Base-by-base conservation (phyloP, 805 yeast species). In the Candida tammaniensis region DNA sequence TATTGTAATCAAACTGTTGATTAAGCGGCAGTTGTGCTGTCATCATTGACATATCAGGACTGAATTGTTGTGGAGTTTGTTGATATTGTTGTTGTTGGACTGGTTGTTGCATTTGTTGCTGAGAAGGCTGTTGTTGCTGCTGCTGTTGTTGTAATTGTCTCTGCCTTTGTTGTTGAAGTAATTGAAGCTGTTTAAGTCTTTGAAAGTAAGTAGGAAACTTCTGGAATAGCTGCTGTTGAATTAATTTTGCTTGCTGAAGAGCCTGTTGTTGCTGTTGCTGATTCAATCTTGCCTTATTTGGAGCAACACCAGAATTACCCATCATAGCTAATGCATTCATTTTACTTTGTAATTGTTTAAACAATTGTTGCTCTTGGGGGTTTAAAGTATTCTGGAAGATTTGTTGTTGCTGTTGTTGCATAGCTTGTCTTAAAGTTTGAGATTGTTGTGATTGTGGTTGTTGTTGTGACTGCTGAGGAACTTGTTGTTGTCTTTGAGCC, bases 231-330 rank as follows among this genome's bases (percentile, higher is more conserved):
- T 60, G 64, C 27, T 60, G 67, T 42, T 64, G 70, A 13, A 60
- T 40, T 8, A 48, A 37, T 35, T 64, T 63, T 11, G 70, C 68
- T 42, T 67, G 72, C 35, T 61, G 68, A 11, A 63, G 41, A 1
- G 73, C 72, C 35, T 64, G 70, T 36, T 64, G 71, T 31, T 66
- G 69, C 38, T 67, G 73, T 30, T 62, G 68, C 4, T 68, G 67
- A 4, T 65, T 62, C 30, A 67, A 55, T 26, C 57, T 57, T 17
- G 61, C 54, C 17, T 70, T 52, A 36, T 60, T 66, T n/a, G 73
- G 73, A 2, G 71, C 64, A 11, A 59, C 45, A 1, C 73, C 73
- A 9, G 64, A 50, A 35, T 63, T 61, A 4, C 71, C 68, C 70
- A 67, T 66, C 35, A 54, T 53, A 2, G 62, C 65, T 30, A 65